phyloP scores from a whole-genome alignment of 2,329 filamentous ascomycete species.

The Penicillium sumatraense region DNA sequence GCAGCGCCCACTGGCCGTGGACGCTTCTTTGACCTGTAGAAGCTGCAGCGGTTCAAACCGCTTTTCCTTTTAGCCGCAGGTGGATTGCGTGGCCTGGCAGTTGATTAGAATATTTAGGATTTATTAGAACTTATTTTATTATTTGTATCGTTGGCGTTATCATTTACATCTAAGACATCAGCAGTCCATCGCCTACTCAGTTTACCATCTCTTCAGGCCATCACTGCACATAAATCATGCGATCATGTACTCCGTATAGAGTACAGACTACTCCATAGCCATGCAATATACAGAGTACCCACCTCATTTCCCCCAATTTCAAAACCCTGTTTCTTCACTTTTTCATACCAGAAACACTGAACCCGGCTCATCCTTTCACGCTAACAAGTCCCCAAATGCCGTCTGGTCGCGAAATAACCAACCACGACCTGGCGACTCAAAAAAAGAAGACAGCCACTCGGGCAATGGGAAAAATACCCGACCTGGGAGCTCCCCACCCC shows the following conservation, averaged over 20 bases:
- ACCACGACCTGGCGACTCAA: constrained; percentile 13
- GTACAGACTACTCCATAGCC: too few relatives aligned
- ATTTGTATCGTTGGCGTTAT: not conserved
- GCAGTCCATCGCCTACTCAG: not conserved
- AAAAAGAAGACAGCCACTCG: constrained; percentile 18
- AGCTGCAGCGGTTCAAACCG: constrained; percentile 3
- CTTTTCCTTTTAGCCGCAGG: constrained; percentile 1
- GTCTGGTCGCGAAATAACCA: constrained; percentile 18
- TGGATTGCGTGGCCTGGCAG: not conserved
- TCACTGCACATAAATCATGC: not conserved
- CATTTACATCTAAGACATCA: constrained; percentile 2
- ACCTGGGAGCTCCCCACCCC: not conserved
- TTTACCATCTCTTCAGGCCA: not conserved
- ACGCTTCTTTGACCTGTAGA: not conserved
- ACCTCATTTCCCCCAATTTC: not conserved
- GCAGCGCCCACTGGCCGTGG: constrained; percentile 3
- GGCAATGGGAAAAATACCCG: constrained; percentile 7
- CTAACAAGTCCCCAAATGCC: constrained; percentile 14
- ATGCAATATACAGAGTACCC: not conserved
- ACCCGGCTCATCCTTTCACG: not conserved
- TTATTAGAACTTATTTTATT: not conserved
- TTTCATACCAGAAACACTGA: not conserved
- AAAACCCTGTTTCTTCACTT: not conserved
- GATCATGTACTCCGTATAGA: not conserved
- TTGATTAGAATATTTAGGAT: not conserved